Conservation (phyloP, 305 asterid species). For the Andrographis paniculata region DNA sequence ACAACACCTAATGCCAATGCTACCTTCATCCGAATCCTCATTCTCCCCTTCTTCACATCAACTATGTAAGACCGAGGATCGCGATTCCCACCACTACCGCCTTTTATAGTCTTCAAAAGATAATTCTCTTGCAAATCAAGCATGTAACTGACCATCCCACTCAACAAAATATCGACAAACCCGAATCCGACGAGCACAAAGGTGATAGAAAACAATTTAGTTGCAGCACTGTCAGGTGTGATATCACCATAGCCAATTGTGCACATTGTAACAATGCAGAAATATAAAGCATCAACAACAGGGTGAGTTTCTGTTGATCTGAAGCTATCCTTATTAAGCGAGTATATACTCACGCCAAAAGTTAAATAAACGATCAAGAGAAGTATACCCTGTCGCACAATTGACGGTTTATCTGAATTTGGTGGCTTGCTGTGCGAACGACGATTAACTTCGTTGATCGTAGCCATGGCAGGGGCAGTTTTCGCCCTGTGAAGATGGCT, state of each 20-base stretch:
- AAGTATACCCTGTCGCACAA: constrained; percentile 58
- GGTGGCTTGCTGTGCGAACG: constrained; percentile 38
- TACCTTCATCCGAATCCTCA: constrained; percentile 95
- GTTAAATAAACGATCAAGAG: constrained; percentile 61
- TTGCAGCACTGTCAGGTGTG: constrained; percentile 56
- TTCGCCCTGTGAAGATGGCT: constrained; percentile 47
- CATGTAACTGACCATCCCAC: constrained; percentile 85
- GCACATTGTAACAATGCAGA: constrained; percentile 95
- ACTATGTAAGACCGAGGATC: constrained; percentile 59
- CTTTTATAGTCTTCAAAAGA: constrained; percentile 59
- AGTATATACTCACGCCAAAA: constrained; percentile 72
- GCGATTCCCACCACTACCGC: constrained; percentile 32
- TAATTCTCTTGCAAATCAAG: constrained; percentile 92
- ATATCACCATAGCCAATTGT: constrained; percentile 97
- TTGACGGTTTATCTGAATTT: constrained; percentile 29
- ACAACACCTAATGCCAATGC: constrained; percentile 85
- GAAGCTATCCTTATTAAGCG: constrained; percentile 44
- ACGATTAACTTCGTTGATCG: constrained; percentile 38
- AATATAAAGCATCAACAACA: constrained; percentile 87
- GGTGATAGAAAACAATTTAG: constrained; percentile 67
- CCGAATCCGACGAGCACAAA: constrained; percentile 96
- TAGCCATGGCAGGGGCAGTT: constrained; percentile 61
- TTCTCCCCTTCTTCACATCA: constrained; percentile 92
- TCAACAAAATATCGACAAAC: constrained; percentile 71
- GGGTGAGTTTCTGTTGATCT: constrained; percentile 61